Percentiles rank a stretch among this genome's conserved stretches.
These are phyloP conservation scores for Termitomyces sp. DNA, from an alignment of 768 basidiomycete species.

Conservation along the genomic window DNA sequence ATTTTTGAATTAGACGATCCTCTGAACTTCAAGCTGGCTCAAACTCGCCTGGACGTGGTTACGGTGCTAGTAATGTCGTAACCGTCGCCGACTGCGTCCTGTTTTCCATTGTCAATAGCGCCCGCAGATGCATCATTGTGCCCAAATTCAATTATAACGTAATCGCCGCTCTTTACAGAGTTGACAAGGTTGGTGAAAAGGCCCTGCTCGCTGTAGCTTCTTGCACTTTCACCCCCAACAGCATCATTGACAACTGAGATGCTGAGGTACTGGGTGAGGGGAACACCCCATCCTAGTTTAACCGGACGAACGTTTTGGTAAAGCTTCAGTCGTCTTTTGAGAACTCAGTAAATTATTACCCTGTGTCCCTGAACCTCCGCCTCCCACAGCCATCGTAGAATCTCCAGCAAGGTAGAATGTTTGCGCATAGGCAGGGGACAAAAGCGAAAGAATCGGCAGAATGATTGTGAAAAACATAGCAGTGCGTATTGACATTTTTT, in stretches of 20 bases:
- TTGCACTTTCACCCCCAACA: constrained; percentile 40
- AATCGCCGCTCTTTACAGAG: constrained; percentile 34
- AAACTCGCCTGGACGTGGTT: neutral
- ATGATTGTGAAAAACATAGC: neutral
- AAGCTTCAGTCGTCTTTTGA: no score
- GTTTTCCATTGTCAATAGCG: constrained; percentile 35
- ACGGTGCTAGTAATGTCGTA: constrained; percentile 1
- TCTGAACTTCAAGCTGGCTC: neutral
- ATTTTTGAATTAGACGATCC: neutral
- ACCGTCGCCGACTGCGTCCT: constrained; percentile 33
- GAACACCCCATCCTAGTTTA: constrained; percentile 44
- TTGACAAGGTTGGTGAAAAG: constrained; percentile 41
- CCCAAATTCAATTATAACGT: constrained; percentile 44
- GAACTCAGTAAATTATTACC: no score
- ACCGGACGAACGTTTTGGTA: neutral
- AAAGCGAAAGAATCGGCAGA: neutral
- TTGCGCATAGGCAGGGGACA: constrained; percentile 18
- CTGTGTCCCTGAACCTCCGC: constrained; percentile 35
- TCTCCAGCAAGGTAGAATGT: constrained; percentile 44
- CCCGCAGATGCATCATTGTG: constrained; percentile 41
- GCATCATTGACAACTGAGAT: constrained; percentile 44
- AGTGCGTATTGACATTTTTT: neutral
- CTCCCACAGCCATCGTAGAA: constrained; percentile 39
- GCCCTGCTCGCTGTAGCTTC: constrained; percentile 46
- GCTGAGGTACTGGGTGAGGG: constrained; percentile 35